Base-by-base conservation (phyloP, 441 rosid genomes). In the Erodium moschatum region DNA sequence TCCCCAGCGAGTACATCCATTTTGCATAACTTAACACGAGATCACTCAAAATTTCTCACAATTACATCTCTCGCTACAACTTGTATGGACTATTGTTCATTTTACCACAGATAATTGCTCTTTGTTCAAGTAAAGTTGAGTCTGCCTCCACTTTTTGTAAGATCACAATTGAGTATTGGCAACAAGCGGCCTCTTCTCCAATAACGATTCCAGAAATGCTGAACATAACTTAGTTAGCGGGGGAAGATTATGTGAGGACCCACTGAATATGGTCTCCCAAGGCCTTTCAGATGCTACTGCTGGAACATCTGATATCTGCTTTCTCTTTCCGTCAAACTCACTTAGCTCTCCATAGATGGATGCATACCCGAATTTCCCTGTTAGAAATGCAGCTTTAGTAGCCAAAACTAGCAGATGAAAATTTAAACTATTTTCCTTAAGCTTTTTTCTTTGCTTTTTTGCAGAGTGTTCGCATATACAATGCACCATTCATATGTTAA, bases 331-430 rank as follows among this genome's bases (percentile, higher is more conserved):
- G 38, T 83, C 83, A 46, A 79, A 79, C 68, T 82, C 85, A 0
- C 88, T 85, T 31, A 95, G 81, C 74, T 92, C 81, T 2, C 98
- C 98, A n/a, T 92, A 89, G 63, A 95, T 67, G 4, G 99, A 86
- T 15, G 90, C 73, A 66, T 95, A 92, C 13, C 98, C 98, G 56
- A 75, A 65, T 65, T 78, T 83, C 72, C 83, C 91, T 85, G 71
- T 35, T 9, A 72, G 0, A 67, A 10, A 69, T 6, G 69, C 15
- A 48, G n/a, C 15, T 20, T 60, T 9, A 20, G 11, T 60, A 12
- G 52, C 10, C 52, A 15, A 52, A 52, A 52, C n/a, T 0, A 52
- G 15, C 5, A 52, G 46, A n/a, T 52, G 5, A 52, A n/a, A 16
- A 13, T 13, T 48, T 15, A 48, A 48, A 11, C 15, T 50, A n/a